Evolutionary conservation across 495 filamentous ascomycete genomes (phyloP), one percentile per base, ranked within the genome.

Genomic region (Annulohypoxylon maeteangense): DNA sequence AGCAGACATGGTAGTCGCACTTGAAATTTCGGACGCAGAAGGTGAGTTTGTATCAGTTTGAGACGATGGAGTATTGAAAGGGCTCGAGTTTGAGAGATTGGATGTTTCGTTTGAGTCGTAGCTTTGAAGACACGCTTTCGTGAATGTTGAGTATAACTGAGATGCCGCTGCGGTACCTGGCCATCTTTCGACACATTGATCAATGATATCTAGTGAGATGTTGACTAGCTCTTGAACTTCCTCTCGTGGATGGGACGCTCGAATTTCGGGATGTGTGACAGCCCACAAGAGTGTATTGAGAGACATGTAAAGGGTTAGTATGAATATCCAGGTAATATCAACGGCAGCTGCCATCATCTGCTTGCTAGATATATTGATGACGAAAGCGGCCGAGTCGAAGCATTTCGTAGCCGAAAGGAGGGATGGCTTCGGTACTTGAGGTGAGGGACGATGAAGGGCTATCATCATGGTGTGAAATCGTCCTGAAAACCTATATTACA

Each of bases 291-390:
- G 86, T 22, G 91, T 93, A 73, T 95, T 95, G 42, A 97, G 83
- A 14, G 90, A 88, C 87, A 93, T 93, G 79, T 97, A 97, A 20
- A 97, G 84, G 38, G 91, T 87, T 64, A 96, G 87, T 7, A 95
- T 87, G 75, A 96, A 97, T 38, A 96, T 89, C 93, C 94, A 98
- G 2, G 93, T 97, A 60, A 97, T 81, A 74, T 97, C 95, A 20
- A 95, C 89, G 22, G 87, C 88, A 7, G 85, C 85, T 7, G 86
- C 89, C 66, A 87, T 84, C 74, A 95, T 91, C 76, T 96, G 93
- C 54, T 90, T 86, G 72, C 85, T 87, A 38, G 92, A 90, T 79
- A 93, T 88, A 61, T 87, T 82, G 67, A 98, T 90, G 75, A 96
- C 93, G 77, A 88, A 92, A 16, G 88, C 81, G 62, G 90, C 90